Evolutionary conservation across 2,329 filamentous ascomycete genomes (phyloP).

Genomic region (Aureobasidium sp.): DNA sequence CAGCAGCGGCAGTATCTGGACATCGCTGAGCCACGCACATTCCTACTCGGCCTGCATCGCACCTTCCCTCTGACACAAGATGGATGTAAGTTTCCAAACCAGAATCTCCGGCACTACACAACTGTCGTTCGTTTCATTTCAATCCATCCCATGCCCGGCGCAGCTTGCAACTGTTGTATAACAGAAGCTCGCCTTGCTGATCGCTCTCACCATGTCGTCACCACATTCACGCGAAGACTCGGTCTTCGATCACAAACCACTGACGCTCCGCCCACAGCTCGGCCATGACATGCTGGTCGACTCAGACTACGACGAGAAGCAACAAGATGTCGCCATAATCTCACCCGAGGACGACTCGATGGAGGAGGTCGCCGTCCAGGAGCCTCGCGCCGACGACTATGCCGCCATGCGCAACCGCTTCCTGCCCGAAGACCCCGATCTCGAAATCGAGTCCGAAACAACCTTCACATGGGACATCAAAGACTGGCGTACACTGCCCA

Average conservation of each 20-base stretch:
- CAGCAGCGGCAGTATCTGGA: slow-evolving; percentile 9
- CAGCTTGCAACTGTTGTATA: slow-evolving; percentile 3
- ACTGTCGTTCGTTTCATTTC: background rate
- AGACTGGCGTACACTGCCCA: slow-evolving; percentile 67
- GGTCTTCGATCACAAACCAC: background rate
- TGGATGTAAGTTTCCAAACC: slow-evolving; percentile 12
- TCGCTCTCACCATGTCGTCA: background rate
- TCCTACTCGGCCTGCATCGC: slow-evolving; percentile 5
- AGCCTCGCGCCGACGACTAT: slow-evolving; percentile 54
- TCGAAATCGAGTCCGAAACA: slow-evolving; percentile 69
- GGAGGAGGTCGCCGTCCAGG: slow-evolving; percentile 35
- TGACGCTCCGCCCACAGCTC: slow-evolving; percentile 36
- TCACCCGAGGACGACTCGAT: slow-evolving; percentile 54
- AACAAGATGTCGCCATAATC: slow-evolving; percentile 51
- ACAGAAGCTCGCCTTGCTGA: slow-evolving; percentile 7
- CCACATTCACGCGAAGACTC: background rate
- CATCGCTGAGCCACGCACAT: background rate
- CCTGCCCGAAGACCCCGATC: slow-evolving; percentile 69
- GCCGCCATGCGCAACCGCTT: slow-evolving; percentile 80
- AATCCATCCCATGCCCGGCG: background rate
- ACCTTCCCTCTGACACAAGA: slow-evolving; percentile 3
- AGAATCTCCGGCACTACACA: background rate
- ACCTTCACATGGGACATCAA: slow-evolving; percentile 82
- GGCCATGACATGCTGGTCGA: slow-evolving; percentile 59
- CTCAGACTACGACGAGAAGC: slow-evolving; percentile 55